Base-by-base conservation (phyloP, 139 green algal genomes). In the Chlamydomonas sphaeroides region DNA sequence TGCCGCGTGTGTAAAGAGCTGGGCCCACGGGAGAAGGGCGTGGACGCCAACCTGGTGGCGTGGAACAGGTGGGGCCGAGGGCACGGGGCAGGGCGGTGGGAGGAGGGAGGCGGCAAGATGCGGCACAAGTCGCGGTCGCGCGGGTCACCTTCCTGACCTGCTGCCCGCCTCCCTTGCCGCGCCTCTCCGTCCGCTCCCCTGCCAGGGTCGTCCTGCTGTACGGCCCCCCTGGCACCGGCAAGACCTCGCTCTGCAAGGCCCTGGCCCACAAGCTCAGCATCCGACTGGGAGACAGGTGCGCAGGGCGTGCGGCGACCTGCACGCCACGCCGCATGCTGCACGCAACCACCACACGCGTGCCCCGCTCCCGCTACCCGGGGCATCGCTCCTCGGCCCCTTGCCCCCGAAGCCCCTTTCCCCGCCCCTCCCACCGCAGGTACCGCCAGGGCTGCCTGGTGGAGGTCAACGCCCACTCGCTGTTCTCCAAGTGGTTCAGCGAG, bases 401-500 rank as follows among this genome's bases (percentile, higher is more conserved):
- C 10, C 62, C 59, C 41, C 51, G 21, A 14, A n/a, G n/a, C 61
- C 56, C 32, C 45, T 14, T 53, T 14, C 17, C 45, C 25, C 62
- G 28, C 18, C 25, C 18, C 45, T 53, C 33, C 56, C 14, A 23
- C 62, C 35, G 10, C 75, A 98, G 94, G 87, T 98, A 94, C 83
- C 65, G 66, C 15, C 63, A 83, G 25, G 91, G 74, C 0, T 88
- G 89, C 86, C 87, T 99, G 48, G 89, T 99, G 10, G 97, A 99
- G 90, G 95, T 99, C 30, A 98, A 99, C 85, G 97, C 97, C 0
- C 97, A 99, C 90, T 94, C 84, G 73, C 92, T 99, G 3, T 99
- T 99, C 89, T 94, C 83, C 90, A 96, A 97, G 76, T 99, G 91
- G 89, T 99, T 99, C 86, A 95, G 88, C 41, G 96, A 99, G 86